Evolutionary conservation across 2,329 filamentous ascomycete genomes (phyloP), one percentile per base, ranked within the genome.

Genomic region (Decorospora gaudefroyi): DNA sequence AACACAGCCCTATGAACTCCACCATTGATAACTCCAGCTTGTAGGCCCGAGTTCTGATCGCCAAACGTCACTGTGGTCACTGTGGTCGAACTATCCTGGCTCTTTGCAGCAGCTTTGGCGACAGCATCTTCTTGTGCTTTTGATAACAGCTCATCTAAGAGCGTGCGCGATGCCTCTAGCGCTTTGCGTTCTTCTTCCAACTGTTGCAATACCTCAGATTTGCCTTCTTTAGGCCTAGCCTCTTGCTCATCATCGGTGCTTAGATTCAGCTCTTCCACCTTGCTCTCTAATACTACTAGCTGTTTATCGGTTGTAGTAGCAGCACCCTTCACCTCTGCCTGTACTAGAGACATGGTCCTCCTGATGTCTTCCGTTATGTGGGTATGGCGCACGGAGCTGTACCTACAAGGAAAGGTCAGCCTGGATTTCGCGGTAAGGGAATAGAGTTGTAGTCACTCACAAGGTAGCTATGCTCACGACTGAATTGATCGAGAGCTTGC

Each of bases 301-400:
- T 41, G 37, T 15, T 41, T 41, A 12, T 41, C 37, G 7, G 37
- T 25, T 42, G 37, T 38, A 15, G 51, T 55, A 32, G 42, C 34
- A 36, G 45, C 45, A 32, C 29, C 33, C 10, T 57, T 57, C 29
- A 68, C 46, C 49, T 62, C 61, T 17, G 33, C 42, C 49, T 67
- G 50, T 38, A 53, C 61, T 47, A 35, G 55, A 46, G 55, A 59
- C 51, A 70, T 61, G 22, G 50, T 59, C 38, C 59, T 55, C 56
- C 51, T 65, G n/a, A 67, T 61, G 34, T 65, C 64, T 49, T 67
- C 59, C 15, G 62, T 63, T 39, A 66, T 52, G 48, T 65, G 51
- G 34, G 39, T 62, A 54, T 67, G 37, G 39, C 59, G 62, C 42
- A 69, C 53, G 35, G 64, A 67, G 49, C 60, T 63, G 39, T 69